Evolutionary conservation across 805 yeast genomes (phyloP).

Genomic region (Barnettozyma sp.): DNA sequence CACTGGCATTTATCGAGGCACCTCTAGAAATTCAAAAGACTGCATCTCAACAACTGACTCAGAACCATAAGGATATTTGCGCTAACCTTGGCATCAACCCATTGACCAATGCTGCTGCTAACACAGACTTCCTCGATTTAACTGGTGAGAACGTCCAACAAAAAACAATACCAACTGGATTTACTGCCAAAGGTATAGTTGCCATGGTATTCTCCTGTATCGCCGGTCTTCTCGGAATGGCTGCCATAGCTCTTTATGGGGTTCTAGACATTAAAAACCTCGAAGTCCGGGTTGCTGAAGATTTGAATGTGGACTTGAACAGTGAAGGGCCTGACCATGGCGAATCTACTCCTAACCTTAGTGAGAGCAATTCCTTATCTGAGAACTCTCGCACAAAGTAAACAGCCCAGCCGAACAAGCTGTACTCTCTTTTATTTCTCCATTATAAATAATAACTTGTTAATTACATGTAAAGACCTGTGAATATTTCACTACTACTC

Average conservation of each 20-base stretch:
- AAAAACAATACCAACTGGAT: conserved; percentile 69
- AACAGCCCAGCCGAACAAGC: too few relatives aligned
- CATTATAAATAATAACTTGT: too few relatives aligned
- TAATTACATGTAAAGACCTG: too few relatives aligned
- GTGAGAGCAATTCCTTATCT: too few relatives aligned
- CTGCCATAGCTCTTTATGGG: conserved; percentile 76
- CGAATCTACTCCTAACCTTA: conserved; percentile 4
- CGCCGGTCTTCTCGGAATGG: conserved; percentile 79
- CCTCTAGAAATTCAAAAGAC: conserved; percentile 59
- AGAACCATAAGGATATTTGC: conserved; percentile 57
- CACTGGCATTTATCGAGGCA: conserved; percentile 73
- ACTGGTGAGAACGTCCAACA: conserved; percentile 69
- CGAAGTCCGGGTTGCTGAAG: conserved; percentile 47
- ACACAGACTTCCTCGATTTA: conserved; percentile 59
- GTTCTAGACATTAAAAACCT: conserved; percentile 69
- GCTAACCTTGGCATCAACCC: conserved; percentile 41
- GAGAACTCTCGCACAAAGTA: too few relatives aligned
- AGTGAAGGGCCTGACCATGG: conserved; percentile 6
- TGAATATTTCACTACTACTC: too few relatives aligned
- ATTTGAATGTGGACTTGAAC: conserved; percentile 16
- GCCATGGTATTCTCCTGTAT: conserved; percentile 88
- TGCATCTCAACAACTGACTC: conserved; percentile 50
- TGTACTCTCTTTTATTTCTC: too few relatives aligned
- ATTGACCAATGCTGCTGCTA: conserved; percentile 88
- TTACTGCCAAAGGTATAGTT: conserved; percentile 91